These are phyloP conservation scores for Lathyrus oleraceus DNA, from an alignment of 306 rosid species.

Conservation along the genomic window DNA sequence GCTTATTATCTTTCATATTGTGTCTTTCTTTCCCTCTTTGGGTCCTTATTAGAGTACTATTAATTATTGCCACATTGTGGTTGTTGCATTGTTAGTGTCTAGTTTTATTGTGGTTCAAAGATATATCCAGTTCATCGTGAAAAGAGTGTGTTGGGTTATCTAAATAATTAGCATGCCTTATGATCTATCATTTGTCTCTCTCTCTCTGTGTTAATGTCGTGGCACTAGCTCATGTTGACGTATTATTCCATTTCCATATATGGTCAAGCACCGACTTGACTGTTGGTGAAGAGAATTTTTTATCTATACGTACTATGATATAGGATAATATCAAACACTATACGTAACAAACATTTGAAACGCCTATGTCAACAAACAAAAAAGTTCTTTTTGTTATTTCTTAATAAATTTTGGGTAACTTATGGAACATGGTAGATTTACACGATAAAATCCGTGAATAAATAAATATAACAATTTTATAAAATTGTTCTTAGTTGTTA, in stretches of 20 bases:
- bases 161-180: slow-evolving; percentile 10
- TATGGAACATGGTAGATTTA: no score
- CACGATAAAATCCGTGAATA: no score
- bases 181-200: slow-evolving; percentile 7
- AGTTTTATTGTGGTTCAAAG: slow-evolving; percentile 26
- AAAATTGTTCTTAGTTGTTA: no score
- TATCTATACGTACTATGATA: not conserved
- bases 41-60: slow-evolving; percentile 2
- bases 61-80: slow-evolving; percentile 21
- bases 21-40: not conserved
- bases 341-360: slow-evolving; percentile 1
- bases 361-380: no score
- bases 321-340: not conserved
- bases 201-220: not conserved
- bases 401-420: no score
- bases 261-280: slow-evolving; percentile 13
- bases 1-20: not conserved
- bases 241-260: not conserved
- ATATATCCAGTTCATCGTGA: slow-evolving; percentile 38
- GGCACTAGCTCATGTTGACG: slow-evolving; percentile 23
- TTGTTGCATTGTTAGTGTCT: not conserved
- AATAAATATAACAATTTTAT: no score
- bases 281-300: not conserved
- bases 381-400: no score
- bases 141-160: slow-evolving; percentile 33